These are phyloP conservation scores for Nitzschia sp. DNA, from an alignment of 108 stramenopile species.

Conservation along the genomic window DNA sequence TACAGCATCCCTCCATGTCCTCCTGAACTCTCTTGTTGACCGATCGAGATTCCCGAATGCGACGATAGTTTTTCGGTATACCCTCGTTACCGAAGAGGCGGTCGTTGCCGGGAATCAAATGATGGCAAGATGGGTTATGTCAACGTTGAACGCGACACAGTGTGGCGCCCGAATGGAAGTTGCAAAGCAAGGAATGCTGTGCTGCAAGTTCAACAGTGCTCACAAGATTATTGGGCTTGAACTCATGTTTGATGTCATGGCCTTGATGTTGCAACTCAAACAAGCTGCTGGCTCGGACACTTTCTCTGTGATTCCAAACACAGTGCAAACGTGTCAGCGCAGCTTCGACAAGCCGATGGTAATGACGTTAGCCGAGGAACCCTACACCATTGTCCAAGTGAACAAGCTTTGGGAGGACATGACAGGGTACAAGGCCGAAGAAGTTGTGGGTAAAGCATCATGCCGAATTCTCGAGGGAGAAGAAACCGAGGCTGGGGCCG, in stretches of 20 bases:
- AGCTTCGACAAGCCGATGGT: slow-evolving; percentile 84
- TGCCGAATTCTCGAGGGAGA: slow-evolving; percentile 72
- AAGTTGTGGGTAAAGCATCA: slow-evolving; percentile 80
- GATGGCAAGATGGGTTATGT: slow-evolving; percentile 94
- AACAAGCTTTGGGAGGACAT: slow-evolving; percentile 89
- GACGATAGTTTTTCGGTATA: slow-evolving; percentile 85
- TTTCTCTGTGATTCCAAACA: slow-evolving; percentile 86
- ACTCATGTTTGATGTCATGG: slow-evolving; percentile 97
- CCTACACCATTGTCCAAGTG: slow-evolving; percentile 88
- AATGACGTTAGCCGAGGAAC: slow-evolving; percentile 81
- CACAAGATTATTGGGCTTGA: slow-evolving; percentile 88
- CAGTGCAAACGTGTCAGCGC: slow-evolving; percentile 81
- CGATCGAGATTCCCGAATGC: slow-evolving; percentile 65
- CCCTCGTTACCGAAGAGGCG: slow-evolving; percentile 85
- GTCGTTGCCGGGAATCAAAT: slow-evolving; percentile 89
- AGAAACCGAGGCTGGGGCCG: slow-evolving; percentile 45
- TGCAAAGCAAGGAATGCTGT: slow-evolving; percentile 90
- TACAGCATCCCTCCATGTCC: slow-evolving; percentile 84
- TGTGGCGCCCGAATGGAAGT: slow-evolving; percentile 86
- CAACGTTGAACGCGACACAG: slow-evolving; percentile 83
- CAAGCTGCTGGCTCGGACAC: slow-evolving; percentile 82
- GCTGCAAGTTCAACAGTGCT: slow-evolving; percentile 87
- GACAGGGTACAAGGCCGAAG: slow-evolving; percentile 80
- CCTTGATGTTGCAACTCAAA: slow-evolving; percentile 97
- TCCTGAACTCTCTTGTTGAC: slow-evolving; percentile 82